Conservation (phyloP, 2,329 filamentous ascomycete genomes). For the Sporothrix pallida region DNA sequence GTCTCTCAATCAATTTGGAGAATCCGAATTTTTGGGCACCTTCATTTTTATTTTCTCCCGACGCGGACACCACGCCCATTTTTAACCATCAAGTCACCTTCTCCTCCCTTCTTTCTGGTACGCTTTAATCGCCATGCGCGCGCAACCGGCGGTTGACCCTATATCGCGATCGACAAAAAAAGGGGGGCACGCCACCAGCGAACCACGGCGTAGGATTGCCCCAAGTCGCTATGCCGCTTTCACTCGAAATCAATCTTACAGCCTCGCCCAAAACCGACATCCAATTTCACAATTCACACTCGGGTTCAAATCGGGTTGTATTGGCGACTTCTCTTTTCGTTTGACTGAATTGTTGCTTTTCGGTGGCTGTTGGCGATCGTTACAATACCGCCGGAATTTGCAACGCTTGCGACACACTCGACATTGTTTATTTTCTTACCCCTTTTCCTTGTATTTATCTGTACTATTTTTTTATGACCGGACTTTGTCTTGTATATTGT, state of each 20-base stretch:
- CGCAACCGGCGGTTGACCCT: background rate
- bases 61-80: background rate
- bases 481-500: conserved; percentile 23
- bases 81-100: background rate
- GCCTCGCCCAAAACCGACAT: conserved; percentile 16
- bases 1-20: background rate
- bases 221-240: conserved; percentile 31
- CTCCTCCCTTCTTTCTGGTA: background rate
- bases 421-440: background rate
- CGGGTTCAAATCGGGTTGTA: background rate
- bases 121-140: conserved; percentile 14
- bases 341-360: background rate
- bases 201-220: conserved; percentile 23
- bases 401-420: background rate
- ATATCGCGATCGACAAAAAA: conserved; percentile 35
- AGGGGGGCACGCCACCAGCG: conserved; percentile 17
- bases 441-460: background rate
- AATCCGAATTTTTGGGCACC: background rate
- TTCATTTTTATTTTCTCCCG: background rate
- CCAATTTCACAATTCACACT: conserved; percentile 20
- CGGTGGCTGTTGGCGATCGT: background rate
- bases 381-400: background rate
- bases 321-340: background rate
- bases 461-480: conserved; percentile 19
- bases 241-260: conserved; percentile 26